These are phyloP conservation scores for Rhododendron vialii DNA, from an alignment of 148 eudicot species.

Conservation along the genomic window DNA sequence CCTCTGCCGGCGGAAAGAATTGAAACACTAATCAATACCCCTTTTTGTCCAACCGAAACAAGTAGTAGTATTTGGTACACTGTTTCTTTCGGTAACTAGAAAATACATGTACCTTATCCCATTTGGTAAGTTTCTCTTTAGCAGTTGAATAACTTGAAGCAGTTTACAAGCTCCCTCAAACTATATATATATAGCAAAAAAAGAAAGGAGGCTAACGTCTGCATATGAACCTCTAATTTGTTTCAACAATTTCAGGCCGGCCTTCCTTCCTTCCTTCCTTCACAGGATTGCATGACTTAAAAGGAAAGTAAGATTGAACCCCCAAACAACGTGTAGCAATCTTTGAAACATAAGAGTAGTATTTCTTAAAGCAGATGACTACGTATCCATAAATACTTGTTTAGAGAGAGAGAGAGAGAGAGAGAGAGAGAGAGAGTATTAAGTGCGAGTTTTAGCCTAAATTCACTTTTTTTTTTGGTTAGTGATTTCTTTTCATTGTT, in stretches of 20 bases:
- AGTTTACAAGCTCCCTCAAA: background rate
- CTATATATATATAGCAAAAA: background rate
- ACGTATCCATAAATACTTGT: background rate
- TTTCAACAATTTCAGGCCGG: background rate
- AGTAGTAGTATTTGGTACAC: background rate
- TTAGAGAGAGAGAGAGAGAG: too few species aligned
- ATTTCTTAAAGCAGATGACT: background rate
- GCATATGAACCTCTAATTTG: background rate
- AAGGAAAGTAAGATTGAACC: background rate
- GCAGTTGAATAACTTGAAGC: constrained; percentile 3
- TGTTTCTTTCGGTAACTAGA: background rate
- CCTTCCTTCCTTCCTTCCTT: background rate
- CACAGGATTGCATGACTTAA: background rate
- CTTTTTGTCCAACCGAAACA: background rate
- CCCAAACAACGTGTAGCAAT: background rate
- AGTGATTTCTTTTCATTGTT: too few species aligned
- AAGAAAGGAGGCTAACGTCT: background rate
- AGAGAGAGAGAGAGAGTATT: too few species aligned
- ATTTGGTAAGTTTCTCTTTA: background rate
- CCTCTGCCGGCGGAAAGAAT: background rate
- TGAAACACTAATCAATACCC: background rate
- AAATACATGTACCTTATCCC: background rate
- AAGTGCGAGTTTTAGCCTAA: too few species aligned
- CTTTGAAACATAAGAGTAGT: background rate
- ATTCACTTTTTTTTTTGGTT: too few species aligned